phyloP scores from a whole-genome alignment of 106 monocot genomes.

The Dendrobium chrysotoxum region DNA sequence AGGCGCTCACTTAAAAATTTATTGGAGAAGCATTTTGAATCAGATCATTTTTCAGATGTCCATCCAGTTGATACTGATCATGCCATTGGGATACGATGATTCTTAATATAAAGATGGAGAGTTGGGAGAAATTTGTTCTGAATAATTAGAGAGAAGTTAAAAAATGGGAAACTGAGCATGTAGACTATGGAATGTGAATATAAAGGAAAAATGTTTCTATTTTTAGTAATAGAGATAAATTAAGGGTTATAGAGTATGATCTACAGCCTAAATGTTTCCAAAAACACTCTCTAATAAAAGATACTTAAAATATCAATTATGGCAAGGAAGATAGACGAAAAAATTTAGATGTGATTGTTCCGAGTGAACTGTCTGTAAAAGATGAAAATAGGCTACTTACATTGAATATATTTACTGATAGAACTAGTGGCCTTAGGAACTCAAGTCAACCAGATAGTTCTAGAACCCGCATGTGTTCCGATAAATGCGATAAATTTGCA shows the following conservation, averaged over 20 bases:
- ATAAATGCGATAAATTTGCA: too few species aligned
- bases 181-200: constrained; percentile 35
- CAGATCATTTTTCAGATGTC: constrained; percentile 20
- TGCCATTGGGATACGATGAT: constrained; percentile 48
- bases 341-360: not conserved
- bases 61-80: constrained; percentile 31
- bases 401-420: not conserved
- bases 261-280: constrained; percentile 5
- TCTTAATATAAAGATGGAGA: constrained; percentile 96
- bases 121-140: constrained; percentile 57
- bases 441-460: constrained; percentile 6
- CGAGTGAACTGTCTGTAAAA: not conserved
- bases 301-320: constrained; percentile 18
- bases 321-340: constrained; percentile 2
- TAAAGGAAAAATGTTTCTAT: not conserved
- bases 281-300: constrained; percentile 4
- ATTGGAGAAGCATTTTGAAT: constrained; percentile 17
- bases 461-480: too few species aligned
- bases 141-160: constrained; percentile 35
- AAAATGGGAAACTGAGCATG: constrained; percentile 47
- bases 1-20: constrained; percentile 12
- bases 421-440: constrained; percentile 18
- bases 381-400: not conserved
- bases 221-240: not conserved
- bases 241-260: constrained; percentile 1